phyloP scores from a whole-genome alignment of 345 rosid species.

The Eucalyptus brandiana region DNA sequence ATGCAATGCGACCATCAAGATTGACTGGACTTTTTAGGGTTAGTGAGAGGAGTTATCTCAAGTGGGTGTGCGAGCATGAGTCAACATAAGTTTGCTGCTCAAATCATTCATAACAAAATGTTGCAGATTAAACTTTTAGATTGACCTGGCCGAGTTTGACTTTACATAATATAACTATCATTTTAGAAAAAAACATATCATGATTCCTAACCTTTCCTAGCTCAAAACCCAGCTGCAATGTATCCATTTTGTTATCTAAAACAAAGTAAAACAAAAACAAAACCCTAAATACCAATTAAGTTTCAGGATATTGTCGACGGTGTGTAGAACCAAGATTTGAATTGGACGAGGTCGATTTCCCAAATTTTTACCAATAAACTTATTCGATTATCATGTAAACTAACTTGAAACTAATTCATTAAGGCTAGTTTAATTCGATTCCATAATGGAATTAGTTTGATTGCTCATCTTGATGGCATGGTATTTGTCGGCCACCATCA shows the following conservation, averaged over 20 bases:
- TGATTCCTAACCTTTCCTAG: not conserved
- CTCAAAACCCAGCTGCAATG: not conserved
- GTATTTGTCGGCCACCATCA: not conserved
- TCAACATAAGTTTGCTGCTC: not conserved
- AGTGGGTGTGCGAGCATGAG: not conserved
- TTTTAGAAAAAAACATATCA: not conserved
- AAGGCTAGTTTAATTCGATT: not conserved
- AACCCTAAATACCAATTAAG: not conserved
- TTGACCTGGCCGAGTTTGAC: not conserved
- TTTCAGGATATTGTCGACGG: not conserved
- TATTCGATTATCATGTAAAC: not conserved
- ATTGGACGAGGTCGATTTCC: not conserved
- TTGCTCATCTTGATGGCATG: not conserved
- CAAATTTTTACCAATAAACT: not conserved
- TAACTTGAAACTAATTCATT: rapidly evolving
- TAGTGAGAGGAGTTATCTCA: not conserved
- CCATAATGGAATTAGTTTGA: not conserved
- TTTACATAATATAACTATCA: not conserved
- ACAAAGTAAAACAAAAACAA: not conserved
- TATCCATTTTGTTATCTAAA: not conserved
- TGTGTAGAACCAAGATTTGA: not conserved
- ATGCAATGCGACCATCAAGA: not conserved
- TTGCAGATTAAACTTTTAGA: not conserved
- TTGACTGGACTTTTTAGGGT: not conserved
- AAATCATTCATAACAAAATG: not conserved